Base-by-base conservation (phyloP, 73 alveolate genomes). In the Durusdinium trenchii region DNA sequence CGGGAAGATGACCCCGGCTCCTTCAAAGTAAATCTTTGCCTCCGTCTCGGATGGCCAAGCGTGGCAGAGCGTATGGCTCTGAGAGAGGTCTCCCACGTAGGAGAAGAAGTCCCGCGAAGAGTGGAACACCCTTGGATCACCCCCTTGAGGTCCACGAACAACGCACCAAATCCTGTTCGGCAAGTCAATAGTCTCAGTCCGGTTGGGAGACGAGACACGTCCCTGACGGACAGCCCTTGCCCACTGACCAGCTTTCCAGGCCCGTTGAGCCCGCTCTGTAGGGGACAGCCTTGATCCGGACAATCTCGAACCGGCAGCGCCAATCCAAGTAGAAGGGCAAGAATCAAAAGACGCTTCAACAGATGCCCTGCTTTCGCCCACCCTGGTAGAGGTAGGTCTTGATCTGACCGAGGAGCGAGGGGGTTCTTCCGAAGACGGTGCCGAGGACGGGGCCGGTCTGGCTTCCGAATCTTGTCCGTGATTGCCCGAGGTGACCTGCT, bases 161-260 rank as follows among this genome's bases (percentile, higher is more conserved):
- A 79, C 69, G 32, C 42, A 9, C 90, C 90, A 79, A 46, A 23
- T 47, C 46, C 90, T 12, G 46, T 79, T 79, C 38, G 36, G 48
- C 46, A 47, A 32, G 48, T 23, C 46, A 47, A 45, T 3, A 26
- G 64, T 1, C n/a, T 1, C 47, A 1, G 90, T 9, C 2, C 47
- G 23, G 69, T 79, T 79, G 2, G 90, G 90, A 1, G 69, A 3
- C 0, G 69, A 14, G 6, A 79, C 67, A 2, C 69, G 45, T 1
- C 90, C 90, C 52, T 40, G 35, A 47, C 45, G 2, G 48, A 23
- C 47, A 6, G 67, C 90, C 2, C 67, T 3, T 4, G 67, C 90
- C 90, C 90, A 79, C 62, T 48, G 67, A 10, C 90, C 90, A 47
- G 90, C 90, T 18, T 6, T 5, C 90, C 90, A 79, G 10, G 90